Conservation (phyloP, 1,139 yeast species). For the Yueomyces sp. region DNA sequence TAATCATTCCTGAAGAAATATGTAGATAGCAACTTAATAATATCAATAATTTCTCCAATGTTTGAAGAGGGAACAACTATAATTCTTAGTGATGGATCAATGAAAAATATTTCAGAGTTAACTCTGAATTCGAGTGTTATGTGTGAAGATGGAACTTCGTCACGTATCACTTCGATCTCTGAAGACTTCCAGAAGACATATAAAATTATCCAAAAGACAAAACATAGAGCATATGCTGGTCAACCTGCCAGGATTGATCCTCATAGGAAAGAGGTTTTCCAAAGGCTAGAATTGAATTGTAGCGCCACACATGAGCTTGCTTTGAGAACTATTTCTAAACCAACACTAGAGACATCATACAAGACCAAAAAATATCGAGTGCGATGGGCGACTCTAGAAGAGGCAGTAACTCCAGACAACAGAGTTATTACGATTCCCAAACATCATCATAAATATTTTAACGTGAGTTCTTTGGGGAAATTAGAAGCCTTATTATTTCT, state of each 20-base stretch:
- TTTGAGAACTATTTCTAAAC: conserved; percentile 19
- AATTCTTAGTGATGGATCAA: conserved; percentile 30
- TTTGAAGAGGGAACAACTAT: conserved; percentile 27
- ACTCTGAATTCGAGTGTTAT: conserved; percentile 27
- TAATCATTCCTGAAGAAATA: no score
- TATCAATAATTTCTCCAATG: conserved; percentile 5
- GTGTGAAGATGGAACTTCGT: conserved; percentile 31
- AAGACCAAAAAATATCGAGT: conserved; percentile 10
- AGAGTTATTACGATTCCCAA: conserved; percentile 14
- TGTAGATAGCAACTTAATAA: no score
- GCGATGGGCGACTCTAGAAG: conserved; percentile 11
- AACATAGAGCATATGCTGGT: conserved; percentile 14
- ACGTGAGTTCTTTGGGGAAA: conserved; percentile 13
- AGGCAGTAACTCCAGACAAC: conserved; percentile 11
- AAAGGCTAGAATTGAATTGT: conserved; percentile 23
- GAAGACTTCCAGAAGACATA: conserved; percentile 32
- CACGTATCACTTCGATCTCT: conserved; percentile 28
- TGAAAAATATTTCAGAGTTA: conserved; percentile 24
- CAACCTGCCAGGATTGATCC: conserved; percentile 11
- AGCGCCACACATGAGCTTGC: conserved; percentile 26
- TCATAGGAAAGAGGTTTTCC: conserved; percentile 10
- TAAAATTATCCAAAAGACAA: conserved; percentile 23
- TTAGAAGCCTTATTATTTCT: conserved; percentile 8
- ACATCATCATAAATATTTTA: conserved; percentile 13
- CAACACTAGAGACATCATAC: conserved; percentile 11